Conservation (phyloP, 495 filamentous ascomycete species). For the Neurospora sp. region DNA sequence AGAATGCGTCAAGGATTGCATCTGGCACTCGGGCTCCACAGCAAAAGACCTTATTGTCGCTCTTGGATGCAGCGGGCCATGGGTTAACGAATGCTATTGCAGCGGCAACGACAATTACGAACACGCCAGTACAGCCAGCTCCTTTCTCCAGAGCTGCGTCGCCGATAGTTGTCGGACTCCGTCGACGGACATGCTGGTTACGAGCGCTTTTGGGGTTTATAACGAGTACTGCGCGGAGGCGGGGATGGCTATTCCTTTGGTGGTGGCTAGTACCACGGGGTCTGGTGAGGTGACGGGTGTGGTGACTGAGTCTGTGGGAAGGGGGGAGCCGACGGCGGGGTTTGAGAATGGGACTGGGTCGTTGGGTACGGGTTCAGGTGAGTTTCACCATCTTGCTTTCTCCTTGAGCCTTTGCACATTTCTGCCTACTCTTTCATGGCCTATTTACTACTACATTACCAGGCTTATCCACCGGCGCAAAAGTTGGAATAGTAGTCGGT, state of each 20-base stretch:
- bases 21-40: not conserved
- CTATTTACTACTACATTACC: not conserved
- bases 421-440: not conserved
- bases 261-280: not conserved
- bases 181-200: not conserved
- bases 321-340: not conserved
- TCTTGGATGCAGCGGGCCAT: slow-evolving; percentile 5
- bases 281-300: not conserved
- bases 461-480: not conserved
- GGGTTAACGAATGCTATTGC: slow-evolving; percentile 7
- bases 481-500: not conserved
- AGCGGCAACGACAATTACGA: not conserved
- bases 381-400: not conserved
- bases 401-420: not conserved
- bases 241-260: not conserved
- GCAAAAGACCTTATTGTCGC: not conserved
- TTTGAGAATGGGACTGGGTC: not conserved
- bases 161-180: not conserved
- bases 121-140: not conserved
- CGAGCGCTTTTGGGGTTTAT: not conserved
- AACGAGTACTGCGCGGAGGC: slow-evolving; percentile 1
- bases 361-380: not conserved
- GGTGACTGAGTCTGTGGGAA: not conserved
- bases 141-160: slow-evolving; percentile 4
- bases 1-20: slow-evolving; percentile 7